Evolutionary conservation across 352 stramenopile species (phyloP).

Genomic region (Globisporangium splendens): DNA sequence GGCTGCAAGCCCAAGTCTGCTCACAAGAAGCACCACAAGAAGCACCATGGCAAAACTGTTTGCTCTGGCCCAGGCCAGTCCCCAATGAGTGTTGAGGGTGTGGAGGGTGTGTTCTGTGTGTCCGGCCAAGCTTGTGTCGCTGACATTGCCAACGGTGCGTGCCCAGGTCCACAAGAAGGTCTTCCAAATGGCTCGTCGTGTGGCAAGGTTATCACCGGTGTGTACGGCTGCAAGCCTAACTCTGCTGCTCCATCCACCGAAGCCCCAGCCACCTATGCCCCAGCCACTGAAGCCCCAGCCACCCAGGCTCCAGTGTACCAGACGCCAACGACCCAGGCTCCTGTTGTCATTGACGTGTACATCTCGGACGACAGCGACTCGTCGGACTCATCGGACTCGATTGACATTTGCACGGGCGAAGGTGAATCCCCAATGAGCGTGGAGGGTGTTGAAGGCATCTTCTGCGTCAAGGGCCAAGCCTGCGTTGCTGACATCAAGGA

Average conservation of each 20-base stretch:
- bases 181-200: constrained; percentile 43
- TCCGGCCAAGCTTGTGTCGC: constrained; percentile 25
- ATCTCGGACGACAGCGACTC: not conserved
- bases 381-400: not conserved
- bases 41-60: not conserved
- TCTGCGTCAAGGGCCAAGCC: constrained; percentile 18
- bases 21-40: too few relatives aligned
- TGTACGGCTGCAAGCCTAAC: constrained; percentile 43
- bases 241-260: not conserved
- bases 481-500: constrained; percentile 10
- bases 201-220: constrained; percentile 30
- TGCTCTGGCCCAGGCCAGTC: not conserved
- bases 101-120: constrained; percentile 44
- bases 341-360: not conserved
- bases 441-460: constrained; percentile 19
- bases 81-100: constrained; percentile 31
- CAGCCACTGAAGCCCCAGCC: not conserved
- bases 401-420: not conserved
- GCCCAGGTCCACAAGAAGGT: constrained; percentile 28
- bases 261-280: not conserved
- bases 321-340: not conserved
- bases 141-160: constrained; percentile 29
- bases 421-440: constrained; percentile 8
- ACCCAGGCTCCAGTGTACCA: not conserved
- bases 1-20: constrained; percentile 18